phyloP scores from a whole-genome alignment of 1,284 basidiomycete species.

The Tylopilus sp. region DNA sequence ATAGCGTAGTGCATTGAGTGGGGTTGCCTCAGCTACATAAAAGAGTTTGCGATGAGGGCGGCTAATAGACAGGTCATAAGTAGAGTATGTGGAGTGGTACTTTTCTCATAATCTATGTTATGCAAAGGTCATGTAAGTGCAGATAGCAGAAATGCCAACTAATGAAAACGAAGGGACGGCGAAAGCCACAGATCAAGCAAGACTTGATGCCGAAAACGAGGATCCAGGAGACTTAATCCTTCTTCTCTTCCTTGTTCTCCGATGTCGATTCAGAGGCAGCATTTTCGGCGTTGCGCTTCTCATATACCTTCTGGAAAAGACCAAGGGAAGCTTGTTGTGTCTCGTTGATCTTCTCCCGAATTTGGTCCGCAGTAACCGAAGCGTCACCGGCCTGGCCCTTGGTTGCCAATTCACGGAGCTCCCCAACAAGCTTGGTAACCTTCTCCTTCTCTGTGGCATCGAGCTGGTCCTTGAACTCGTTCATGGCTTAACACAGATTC shows the following conservation, averaged over 20 bases:
- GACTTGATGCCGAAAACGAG: neutral
- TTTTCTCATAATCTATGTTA: conserved; percentile 45
- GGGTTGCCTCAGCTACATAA: conserved; percentile 34
- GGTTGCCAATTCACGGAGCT: conserved; percentile 90
- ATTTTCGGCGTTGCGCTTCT: conserved; percentile 86
- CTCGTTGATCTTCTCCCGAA: conserved; percentile 94
- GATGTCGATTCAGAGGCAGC: conserved; percentile 57
- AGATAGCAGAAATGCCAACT: conserved; percentile 7
- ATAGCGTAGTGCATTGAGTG: conserved; percentile 33
- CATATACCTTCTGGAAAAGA: conserved; percentile 99
- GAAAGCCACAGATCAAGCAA: conserved; percentile 20
- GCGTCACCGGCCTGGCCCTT: conserved; percentile 93
- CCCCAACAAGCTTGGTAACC: conserved; percentile 87
- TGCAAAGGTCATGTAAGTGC: conserved; percentile 25
- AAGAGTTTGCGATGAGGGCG: conserved; percentile 10
- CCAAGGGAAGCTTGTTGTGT: conserved; percentile 97
- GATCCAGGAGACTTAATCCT: conserved; percentile 62
- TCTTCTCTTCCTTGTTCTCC: conserved; percentile 75
- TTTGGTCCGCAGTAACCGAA: conserved; percentile 84
- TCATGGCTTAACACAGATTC: conserved; percentile 72
- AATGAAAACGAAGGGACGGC: conserved; percentile 42
- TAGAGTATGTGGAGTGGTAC: conserved; percentile 40
- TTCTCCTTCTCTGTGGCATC: conserved; percentile 94
- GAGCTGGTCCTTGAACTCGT: conserved; percentile 98
- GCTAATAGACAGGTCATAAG: conserved; percentile 31